Base-by-base conservation (phyloP, 331 rosid genomes). In the Pyracantha coccinea region DNA sequence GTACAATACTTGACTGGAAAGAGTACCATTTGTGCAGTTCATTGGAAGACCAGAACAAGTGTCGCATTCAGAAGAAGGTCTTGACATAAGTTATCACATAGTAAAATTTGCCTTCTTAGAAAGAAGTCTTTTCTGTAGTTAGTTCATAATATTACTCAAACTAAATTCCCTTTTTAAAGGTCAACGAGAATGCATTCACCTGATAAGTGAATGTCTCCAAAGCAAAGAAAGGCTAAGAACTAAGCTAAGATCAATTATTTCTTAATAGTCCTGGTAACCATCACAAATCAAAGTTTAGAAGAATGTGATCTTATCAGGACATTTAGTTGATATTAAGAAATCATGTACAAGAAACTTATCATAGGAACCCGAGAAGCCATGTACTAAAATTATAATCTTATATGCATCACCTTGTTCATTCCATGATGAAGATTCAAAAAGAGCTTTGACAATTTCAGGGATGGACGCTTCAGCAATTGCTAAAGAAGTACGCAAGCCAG, bases 391-490 rank as follows among this genome's bases (percentile, higher is more conserved):
- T 12, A 59, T 54, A 58, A 74, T 66, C 69, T 24, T 41, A 12
- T 23, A 23, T 33, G 25, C 62, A 87, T 83, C 83, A 92, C 97
- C 99, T 89, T 90, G 90, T 78, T 86, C 75, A 61, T 89, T 84
- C 97, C 97, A 94, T 12, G 97, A 90, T 59, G 93, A 87, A 61
- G 90, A 89, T 81, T 94, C 99, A 84, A 84, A 92, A 76, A 92
- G 85, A 2, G 97, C 97, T 83, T 94, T 92, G 59, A 90, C 89
- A 55, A 94, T 71, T 81, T 92, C 99, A 66, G 91, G 74, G 63
- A 90, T 68, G 58, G 99, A 94, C 33, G 99, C 97, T 85, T 94
- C 99, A 57, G 97, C 97, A 88, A 94, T 90, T 71, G 99, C 88
- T 79, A 87, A 88, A 80, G 97, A 88, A 1, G 96, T 86, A 62